These are phyloP conservation scores for Cunninghamia lanceolata DNA, from an alignment of 75 land plant species.

Conservation along the genomic window DNA sequence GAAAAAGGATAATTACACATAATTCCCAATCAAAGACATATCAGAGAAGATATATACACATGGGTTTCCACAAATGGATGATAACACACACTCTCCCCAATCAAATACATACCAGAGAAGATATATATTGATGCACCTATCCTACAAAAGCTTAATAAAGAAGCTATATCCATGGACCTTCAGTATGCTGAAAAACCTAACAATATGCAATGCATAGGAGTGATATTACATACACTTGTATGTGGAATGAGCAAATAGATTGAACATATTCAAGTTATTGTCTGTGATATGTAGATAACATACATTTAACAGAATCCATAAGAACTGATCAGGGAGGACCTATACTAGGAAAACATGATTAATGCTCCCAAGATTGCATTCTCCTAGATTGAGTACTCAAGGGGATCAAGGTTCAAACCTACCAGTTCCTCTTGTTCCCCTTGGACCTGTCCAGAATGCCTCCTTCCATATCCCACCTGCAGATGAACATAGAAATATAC, in stretches of 20 bases:
- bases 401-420: neutral
- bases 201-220: neutral
- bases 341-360: neutral
- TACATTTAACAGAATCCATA: too few relatives aligned
- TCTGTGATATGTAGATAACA: neutral
- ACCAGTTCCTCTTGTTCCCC: slow-evolving; percentile 87
- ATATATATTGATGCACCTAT: neutral
- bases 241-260: neutral
- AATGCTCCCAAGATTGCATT: neutral
- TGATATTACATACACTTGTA: neutral
- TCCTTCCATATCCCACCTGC: slow-evolving; percentile 72
- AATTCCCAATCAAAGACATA: neutral
- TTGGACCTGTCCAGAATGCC: slow-evolving; percentile 57
- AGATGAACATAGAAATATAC: neutral
- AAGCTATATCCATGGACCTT: neutral
- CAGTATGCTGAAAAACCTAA: neutral
- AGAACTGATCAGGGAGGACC: neutral
- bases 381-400: neutral
- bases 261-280: neutral
- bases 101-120: neutral
- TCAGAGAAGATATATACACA: neutral
- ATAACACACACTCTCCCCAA: neutral
- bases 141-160: neutral
- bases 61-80: neutral
- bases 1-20: neutral